These are phyloP conservation scores for Balamuthia mandrillaris DNA, from an alignment of 208 protist species.

Conservation along the genomic window DNA sequence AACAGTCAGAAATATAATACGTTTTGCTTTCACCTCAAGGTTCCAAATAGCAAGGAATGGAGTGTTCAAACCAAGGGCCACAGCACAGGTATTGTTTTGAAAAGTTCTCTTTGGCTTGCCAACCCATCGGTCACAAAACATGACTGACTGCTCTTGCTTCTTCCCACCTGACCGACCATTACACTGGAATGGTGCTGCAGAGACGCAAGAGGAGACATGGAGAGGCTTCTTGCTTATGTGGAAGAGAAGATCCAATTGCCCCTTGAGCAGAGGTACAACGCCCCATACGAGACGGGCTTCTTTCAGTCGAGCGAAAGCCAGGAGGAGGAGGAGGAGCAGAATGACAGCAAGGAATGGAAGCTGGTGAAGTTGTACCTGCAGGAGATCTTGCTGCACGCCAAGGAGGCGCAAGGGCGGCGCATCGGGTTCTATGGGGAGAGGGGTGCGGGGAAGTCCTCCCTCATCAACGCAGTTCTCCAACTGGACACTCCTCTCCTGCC, in stretches of 20 bases:
- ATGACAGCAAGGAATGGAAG: neutral
- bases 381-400: neutral
- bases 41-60: no score
- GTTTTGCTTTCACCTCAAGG: no score
- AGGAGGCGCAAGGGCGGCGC: neutral
- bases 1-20: no score
- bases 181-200: no score
- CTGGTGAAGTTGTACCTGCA: neutral
- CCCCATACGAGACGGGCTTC: neutral
- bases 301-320: no score
- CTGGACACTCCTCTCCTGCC: neutral
- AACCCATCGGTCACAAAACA: no score
- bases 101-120: no score
- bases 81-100: no score
- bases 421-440: neutral
- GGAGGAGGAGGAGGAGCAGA: neutral
- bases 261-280: neutral
- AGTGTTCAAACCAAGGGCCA: no score
- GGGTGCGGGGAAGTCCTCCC: neutral
- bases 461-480: neutral
- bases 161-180: no score
- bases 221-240: neutral
- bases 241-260: neutral
- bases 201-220: no score
- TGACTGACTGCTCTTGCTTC: no score